phyloP scores from a whole-genome alignment of 1,139 yeast species.

The Debaryomyces nepalensis region DNA sequence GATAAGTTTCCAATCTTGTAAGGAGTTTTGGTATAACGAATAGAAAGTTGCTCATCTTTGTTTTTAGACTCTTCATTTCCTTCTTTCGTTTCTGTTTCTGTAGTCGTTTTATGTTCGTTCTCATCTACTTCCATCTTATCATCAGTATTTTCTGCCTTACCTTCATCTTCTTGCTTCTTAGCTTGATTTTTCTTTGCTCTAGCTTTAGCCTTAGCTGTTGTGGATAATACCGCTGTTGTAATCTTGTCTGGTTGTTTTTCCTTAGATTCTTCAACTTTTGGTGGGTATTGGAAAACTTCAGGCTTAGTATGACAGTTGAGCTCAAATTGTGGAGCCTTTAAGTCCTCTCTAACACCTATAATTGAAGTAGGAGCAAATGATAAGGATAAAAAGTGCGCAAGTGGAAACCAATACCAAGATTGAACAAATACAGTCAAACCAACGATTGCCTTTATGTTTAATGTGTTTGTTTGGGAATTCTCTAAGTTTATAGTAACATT shows the following conservation, averaged over 20 bases:
- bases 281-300: slow-evolving; percentile 86
- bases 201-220: slow-evolving; percentile 90
- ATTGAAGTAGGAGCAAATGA: slow-evolving; percentile 93
- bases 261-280: slow-evolving; percentile 78
- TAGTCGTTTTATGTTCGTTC: slow-evolving; percentile 21
- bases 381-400: slow-evolving; percentile 88
- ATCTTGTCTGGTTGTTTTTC: slow-evolving; percentile 88
- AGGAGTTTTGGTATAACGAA: slow-evolving; percentile 59
- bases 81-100: slow-evolving; percentile 23
- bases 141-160: slow-evolving; percentile 21
- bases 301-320: slow-evolving; percentile 82
- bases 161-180: slow-evolving; percentile 51
- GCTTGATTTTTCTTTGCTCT: slow-evolving; percentile 79
- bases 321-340: slow-evolving; percentile 84
- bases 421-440: slow-evolving; percentile 90
- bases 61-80: slow-evolving; percentile 28
- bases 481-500: slow-evolving; percentile 94
- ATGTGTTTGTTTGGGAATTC: slow-evolving; percentile 86
- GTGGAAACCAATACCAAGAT: slow-evolving; percentile 99
- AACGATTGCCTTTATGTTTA: slow-evolving; percentile 88
- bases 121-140: slow-evolving; percentile 38
- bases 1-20: slow-evolving; percentile 78
- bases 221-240: slow-evolving; percentile 91
- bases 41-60: slow-evolving; percentile 35
- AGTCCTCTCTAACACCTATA: slow-evolving; percentile 83